Evolutionary conservation across 2,329 filamentous ascomycete species (phyloP).

Genomic region (Thelonectria rubi): DNA sequence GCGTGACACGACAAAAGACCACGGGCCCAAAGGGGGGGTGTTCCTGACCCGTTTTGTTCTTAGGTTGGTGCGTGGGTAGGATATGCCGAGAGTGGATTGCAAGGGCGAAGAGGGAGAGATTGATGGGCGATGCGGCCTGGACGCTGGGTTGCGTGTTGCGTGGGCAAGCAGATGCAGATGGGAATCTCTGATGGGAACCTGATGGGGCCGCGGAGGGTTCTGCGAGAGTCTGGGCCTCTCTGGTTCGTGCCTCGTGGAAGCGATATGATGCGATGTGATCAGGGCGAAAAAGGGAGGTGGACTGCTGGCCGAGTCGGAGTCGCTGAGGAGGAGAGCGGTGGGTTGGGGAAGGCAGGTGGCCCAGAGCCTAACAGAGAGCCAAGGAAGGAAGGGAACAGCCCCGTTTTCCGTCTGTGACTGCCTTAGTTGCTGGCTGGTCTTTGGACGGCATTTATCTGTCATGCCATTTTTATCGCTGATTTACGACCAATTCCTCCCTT

Average conservation of each 20-base stretch:
- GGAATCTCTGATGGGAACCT: neutral
- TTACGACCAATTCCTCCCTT: no score
- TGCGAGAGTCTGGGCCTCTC: neutral
- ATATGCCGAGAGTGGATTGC: conserved; percentile 20
- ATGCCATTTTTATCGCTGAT: no score
- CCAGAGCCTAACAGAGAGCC: conserved; percentile 5
- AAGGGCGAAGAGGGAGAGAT: conserved; percentile 8
- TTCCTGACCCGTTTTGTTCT: conserved; percentile 23
- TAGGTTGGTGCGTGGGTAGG: conserved; percentile 16
- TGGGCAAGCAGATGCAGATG: neutral
- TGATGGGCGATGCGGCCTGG: conserved; percentile 7
- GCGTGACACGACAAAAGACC: conserved; percentile 21
- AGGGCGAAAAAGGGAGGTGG: conserved; percentile 13
- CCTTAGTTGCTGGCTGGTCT: neutral
- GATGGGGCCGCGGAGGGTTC: neutral
- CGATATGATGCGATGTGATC: conserved; percentile 23
- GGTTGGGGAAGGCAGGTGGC: conserved; percentile 12
- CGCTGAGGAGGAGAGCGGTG: conserved; percentile 4
- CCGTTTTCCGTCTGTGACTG: conserved; percentile 20
- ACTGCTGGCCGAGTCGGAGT: neutral
- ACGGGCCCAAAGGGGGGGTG: conserved; percentile 9
- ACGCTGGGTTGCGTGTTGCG: conserved; percentile 6
- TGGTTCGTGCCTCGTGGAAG: conserved; percentile 4
- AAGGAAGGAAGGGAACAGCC: conserved; percentile 4
- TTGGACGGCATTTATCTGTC: neutral